Evolutionary conservation across 148 eudicot genomes (phyloP).

Genomic region (Persicaria maculosa): DNA sequence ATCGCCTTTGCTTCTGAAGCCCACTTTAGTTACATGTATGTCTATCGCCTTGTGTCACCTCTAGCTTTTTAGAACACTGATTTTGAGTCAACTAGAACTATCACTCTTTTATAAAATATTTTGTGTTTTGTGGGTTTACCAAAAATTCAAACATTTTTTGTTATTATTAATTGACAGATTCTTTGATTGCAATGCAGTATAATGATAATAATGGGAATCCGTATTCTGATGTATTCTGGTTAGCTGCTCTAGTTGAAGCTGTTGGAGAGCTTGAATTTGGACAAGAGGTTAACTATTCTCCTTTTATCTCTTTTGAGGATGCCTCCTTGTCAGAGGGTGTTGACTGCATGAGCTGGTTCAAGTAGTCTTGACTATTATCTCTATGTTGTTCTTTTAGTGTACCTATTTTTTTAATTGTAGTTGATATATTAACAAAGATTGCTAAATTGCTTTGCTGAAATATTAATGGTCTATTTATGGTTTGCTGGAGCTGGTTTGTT

Average conservation of each 20-base stretch:
- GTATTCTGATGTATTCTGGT: conserved; percentile 87
- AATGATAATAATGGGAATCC: conserved; percentile 94
- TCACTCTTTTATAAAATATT: neutral
- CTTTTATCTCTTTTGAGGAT: conserved; percentile 8
- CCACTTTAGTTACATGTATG: no score
- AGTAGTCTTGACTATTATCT: neutral
- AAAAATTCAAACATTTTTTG: neutral
- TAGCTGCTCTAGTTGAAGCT: conserved; percentile 84
- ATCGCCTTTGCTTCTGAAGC: no score
- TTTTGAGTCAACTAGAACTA: neutral
- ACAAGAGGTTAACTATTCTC: conserved; percentile 50
- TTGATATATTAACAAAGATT: neutral
- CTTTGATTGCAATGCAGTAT: conserved; percentile 39
- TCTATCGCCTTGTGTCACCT: no score
- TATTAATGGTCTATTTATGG: neutral
- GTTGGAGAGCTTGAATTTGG: conserved; percentile 98
- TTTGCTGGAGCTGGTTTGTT: neutral
- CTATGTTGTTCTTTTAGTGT: neutral
- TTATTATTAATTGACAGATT: neutral
- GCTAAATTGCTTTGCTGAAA: neutral
- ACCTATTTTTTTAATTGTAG: neutral
- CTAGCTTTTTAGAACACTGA: neutral
- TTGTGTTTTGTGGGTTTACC: neutral
- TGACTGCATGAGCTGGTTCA: neutral
- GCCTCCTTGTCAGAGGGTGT: neutral